phyloP scores from a whole-genome alignment of 2,329 filamentous ascomycete species.

The Fusarium acutatum region DNA sequence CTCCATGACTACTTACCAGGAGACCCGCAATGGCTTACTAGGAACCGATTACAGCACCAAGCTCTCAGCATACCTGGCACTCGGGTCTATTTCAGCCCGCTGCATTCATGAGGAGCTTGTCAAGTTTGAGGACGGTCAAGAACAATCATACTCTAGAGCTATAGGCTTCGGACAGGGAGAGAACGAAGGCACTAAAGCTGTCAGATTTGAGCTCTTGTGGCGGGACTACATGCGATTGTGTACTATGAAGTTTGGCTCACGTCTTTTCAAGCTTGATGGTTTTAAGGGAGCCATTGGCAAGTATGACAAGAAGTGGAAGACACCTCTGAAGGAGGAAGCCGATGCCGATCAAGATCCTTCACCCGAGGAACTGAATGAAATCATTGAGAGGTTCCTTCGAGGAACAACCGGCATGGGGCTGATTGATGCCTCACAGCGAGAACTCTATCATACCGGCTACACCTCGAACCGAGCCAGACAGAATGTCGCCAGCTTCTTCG shows the following conservation, averaged over 20 bases:
- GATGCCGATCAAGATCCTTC: slow-evolving; percentile 49
- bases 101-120: slow-evolving; percentile 75
- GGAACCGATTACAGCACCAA: slow-evolving; percentile 79
- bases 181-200: slow-evolving; percentile 73
- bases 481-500: slow-evolving; percentile 78
- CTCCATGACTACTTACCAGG: slow-evolving; percentile 70
- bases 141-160: slow-evolving; percentile 50
- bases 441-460: slow-evolving; percentile 79
- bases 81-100: slow-evolving; percentile 77
- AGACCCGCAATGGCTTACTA: slow-evolving; percentile 75
- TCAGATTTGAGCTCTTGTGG: slow-evolving; percentile 80
- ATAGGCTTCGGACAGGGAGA: slow-evolving; percentile 74
- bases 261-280: slow-evolving; percentile 71
- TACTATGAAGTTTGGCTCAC: slow-evolving; percentile 71
- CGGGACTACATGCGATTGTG: slow-evolving; percentile 84
- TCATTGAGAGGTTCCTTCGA: slow-evolving; percentile 66
- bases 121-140: slow-evolving; percentile 72
- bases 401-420: slow-evolving; percentile 79
- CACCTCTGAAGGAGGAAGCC: slow-evolving; percentile 46
- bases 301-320: slow-evolving; percentile 59
- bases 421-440: slow-evolving; percentile 80
- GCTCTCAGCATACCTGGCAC: slow-evolving; percentile 75
- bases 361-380: slow-evolving; percentile 55
- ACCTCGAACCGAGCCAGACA: slow-evolving; percentile 80
- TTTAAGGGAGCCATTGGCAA: slow-evolving; percentile 60